Evolutionary conservation across 2,329 filamentous ascomycete species (phyloP).

Genomic region (Alternaria hordeiaustralica): DNA sequence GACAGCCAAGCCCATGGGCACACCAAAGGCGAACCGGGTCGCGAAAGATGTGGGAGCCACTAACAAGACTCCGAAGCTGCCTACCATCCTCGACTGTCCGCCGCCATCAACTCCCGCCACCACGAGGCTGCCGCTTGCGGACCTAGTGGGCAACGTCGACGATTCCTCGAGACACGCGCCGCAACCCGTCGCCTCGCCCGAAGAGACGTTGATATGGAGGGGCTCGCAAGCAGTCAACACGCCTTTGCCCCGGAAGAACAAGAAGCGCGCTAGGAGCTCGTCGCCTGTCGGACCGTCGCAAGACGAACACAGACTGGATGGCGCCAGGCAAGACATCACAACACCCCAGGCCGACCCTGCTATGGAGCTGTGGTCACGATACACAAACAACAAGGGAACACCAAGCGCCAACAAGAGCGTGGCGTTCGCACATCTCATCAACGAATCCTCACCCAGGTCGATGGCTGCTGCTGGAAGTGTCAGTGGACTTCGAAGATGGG

Average conservation of each 20-base stretch:
- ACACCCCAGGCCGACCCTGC: conserved; percentile 57
- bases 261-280: conserved; percentile 56
- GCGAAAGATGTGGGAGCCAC: conserved; percentile 20
- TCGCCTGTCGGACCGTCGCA: conserved; percentile 52
- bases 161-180: conserved; percentile 59
- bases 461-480: conserved; percentile 54
- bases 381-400: conserved; percentile 50
- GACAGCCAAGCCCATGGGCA: conserved; percentile 18
- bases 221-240: conserved; percentile 53
- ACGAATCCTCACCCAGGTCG: conserved; percentile 55
- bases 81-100: conserved; percentile 36
- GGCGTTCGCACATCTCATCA: conserved; percentile 53
- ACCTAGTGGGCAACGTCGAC: conserved; percentile 67
- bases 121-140: conserved; percentile 64
- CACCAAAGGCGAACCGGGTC: conserved; percentile 29
- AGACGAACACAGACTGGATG: conserved; percentile 42
- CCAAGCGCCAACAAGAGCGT: conserved; percentile 46
- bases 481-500: conserved; percentile 56
- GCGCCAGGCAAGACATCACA: conserved; percentile 36
- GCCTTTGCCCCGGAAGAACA: conserved; percentile 50
- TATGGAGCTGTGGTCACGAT: conserved; percentile 56
- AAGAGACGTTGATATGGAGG: conserved; percentile 68
- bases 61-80: conserved; percentile 36
- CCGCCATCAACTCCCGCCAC: conserved; percentile 66
- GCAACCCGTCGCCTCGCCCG: conserved; percentile 60